Evolutionary conservation across 139 green algal genomes (phyloP), one percentile per base, ranked within the genome.

Genomic region (Chlorella sp.): DNA sequence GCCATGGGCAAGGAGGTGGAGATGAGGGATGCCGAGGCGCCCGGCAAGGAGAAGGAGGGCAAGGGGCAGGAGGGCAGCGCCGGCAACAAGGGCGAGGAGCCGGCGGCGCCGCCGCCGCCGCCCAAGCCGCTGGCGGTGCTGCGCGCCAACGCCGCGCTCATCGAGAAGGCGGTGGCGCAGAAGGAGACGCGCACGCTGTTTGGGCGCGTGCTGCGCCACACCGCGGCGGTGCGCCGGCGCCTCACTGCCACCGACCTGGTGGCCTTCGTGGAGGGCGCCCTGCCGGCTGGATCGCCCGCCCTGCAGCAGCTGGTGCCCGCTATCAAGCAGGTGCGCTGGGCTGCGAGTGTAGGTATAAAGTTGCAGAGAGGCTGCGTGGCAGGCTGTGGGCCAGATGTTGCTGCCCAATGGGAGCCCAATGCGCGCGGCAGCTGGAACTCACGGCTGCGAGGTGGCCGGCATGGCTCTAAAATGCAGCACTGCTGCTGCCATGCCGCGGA

Each of bases 131-230:
- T 82, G 56, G 26, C 38, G 0, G 76, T 82, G 76, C 76, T 82
- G 76, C 76, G 57, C 36, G 26, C 20, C 57, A 57, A 90, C 63
- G 25, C 92, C 21, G 60, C 44, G 23, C 85, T 98, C 11, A 87
- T 98, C 17, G 92, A 96, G 80, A 91, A 93, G 60, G 91, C 91
- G 16, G 95, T 98, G 26, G 93, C 92, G n/a, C 25, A 87, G 4
- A 98, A 98, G 86, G 96, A 98, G 57, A 96, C 95, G 2, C 88
- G 93, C 56, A 57, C 95, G 39, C 75, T 96, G 51, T 90, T 92
- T 62, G 92, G 93, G 11, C 67, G 94, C 34, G 74, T 98, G n/a
- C 80, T 98, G 36, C 87, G 95, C 12, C 89, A 96, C 80, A 97
- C 92, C 16, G 90, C 94, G 3, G 72, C 80, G n/a, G 63, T 96